Conservation (phyloP, 73 alveolate species). For the Paramecium primaurelia region DNA sequence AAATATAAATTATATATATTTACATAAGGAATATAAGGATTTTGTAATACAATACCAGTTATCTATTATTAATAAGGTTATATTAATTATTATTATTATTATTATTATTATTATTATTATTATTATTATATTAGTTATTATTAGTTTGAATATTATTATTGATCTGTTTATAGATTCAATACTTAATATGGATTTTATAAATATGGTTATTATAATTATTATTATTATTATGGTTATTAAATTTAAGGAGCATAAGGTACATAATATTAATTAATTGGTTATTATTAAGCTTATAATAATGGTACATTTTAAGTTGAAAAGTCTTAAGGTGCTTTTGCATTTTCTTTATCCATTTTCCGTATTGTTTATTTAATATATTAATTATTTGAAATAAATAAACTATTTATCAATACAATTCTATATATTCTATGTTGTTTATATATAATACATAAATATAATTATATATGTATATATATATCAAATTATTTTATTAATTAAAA, state of each 20-base stretch:
- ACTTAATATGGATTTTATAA: neutral
- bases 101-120: neutral
- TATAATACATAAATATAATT: too few species aligned
- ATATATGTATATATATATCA: too few species aligned
- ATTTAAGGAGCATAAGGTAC: neutral
- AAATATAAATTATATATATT: neutral
- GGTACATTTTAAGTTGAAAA: neutral
- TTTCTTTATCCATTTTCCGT: neutral
- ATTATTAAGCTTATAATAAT: neutral
- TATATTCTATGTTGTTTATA: neutral
- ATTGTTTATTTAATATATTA: neutral
- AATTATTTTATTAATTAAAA: too few species aligned
- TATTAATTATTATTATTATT: neutral
- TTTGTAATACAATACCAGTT: neutral
- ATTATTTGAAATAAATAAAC: neutral
- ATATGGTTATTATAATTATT: neutral
- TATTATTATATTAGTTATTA: neutral
- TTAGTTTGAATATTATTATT: neutral
- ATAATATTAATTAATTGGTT: neutral
- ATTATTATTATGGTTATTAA: neutral
- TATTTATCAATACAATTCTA: neutral
- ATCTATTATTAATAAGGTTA: neutral
- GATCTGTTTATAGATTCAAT: neutral
- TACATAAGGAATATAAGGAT: neutral
- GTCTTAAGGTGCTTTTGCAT: neutral